Conservation (phyloP, 192 early-diverging fungal genomes). For the Podila horticola region DNA sequence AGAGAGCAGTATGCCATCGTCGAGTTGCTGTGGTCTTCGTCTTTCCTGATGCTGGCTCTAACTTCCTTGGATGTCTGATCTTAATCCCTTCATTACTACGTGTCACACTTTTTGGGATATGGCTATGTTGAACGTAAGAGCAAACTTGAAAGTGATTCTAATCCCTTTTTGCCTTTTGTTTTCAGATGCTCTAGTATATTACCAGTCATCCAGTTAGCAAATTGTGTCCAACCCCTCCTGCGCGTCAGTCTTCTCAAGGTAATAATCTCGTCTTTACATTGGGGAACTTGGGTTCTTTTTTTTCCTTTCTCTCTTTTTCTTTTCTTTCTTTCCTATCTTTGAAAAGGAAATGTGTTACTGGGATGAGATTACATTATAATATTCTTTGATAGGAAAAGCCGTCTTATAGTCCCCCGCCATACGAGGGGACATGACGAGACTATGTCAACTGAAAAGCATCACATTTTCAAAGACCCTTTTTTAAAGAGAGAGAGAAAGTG, state of each 20-base stretch:
- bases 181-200: neutral
- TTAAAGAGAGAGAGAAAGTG: neutral
- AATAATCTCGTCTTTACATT: neutral
- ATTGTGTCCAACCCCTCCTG: no score
- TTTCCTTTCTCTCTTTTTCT: no score
- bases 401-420: constrained; percentile 51
- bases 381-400: constrained; percentile 54
- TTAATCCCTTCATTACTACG: neutral
- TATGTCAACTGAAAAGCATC: constrained; percentile 37
- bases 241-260: no score
- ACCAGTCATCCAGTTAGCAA: neutral
- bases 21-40: constrained; percentile 34
- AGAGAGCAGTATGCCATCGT: constrained; percentile 57
- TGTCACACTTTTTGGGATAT: neutral
- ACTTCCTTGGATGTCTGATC: constrained; percentile 58
- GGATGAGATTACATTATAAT: constrained; percentile 51
- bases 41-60: constrained; percentile 46
- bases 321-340: no score
- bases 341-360: constrained; percentile 17
- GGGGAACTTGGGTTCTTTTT: neutral
- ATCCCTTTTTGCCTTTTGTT: neutral
- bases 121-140: neutral
- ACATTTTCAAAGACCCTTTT: neutral
- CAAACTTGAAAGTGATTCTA: neutral
- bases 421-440: constrained; percentile 52